phyloP scores from a whole-genome alignment of 352 stramenopile genomes.

The Globisporangium nunn region DNA sequence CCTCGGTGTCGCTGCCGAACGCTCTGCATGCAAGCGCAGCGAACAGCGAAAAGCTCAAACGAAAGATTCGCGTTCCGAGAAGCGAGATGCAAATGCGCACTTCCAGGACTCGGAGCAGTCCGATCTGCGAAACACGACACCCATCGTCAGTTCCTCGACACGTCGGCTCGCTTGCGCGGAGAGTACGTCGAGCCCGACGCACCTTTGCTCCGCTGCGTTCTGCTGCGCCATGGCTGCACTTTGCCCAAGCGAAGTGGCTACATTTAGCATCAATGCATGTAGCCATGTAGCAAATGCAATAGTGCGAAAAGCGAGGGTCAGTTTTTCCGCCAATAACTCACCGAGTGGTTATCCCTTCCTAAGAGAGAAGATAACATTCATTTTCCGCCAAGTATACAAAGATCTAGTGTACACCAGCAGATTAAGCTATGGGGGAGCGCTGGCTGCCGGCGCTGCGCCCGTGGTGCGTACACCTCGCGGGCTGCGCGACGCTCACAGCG shows the following conservation, averaged over 20 bases:
- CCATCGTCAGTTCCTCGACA: neutral
- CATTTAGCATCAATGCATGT: no score
- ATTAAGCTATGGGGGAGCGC: neutral
- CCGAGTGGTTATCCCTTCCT: no score
- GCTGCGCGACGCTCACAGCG: neutral
- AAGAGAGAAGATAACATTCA: no score
- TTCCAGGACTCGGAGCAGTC: slow-evolving; percentile 14
- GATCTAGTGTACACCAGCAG: neutral
- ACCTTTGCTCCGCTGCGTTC: neutral
- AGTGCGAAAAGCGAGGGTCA: no score
- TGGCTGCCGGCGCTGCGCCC: neutral
- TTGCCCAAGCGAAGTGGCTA: no score
- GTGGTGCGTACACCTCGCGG: neutral
- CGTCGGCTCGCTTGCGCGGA: no score
- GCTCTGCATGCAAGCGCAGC: slow-evolving; percentile 19
- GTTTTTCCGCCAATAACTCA: no score
- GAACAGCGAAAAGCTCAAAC: no score
- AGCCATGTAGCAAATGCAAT: no score
- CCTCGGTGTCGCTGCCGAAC: slow-evolving; percentile 72
- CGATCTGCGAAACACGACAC: neutral
- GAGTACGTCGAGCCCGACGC: no score
- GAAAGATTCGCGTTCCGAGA: no score
- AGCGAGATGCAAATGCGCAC: neutral
- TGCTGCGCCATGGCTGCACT: neutral
- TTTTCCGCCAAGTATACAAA: neutral